Percentiles rank a stretch among this genome's conserved stretches.
phyloP scores from a whole-genome alignment of 805 yeast genomes.

The Candida corydali region DNA sequence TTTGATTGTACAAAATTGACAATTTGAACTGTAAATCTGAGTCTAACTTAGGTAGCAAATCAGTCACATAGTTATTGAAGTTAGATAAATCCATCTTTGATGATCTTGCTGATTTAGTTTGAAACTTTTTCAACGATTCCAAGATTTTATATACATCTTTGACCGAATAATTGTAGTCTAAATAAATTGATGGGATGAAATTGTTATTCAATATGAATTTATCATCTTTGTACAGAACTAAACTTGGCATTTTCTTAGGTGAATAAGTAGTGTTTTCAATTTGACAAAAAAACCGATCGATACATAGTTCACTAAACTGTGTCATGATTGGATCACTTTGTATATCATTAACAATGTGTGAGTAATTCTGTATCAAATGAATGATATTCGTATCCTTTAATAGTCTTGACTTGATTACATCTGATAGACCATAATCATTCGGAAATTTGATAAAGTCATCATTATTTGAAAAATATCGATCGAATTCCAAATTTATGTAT shows the following conservation, averaged over 20 bases:
- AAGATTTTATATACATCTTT: conserved; percentile 7
- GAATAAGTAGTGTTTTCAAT: background rate
- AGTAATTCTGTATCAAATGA: background rate
- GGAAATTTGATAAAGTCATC: conserved; percentile 4
- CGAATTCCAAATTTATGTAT: conserved; percentile 7
- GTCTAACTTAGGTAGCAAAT: background rate
- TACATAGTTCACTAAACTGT: conserved; percentile 6
- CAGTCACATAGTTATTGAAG: background rate
- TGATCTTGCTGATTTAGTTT: background rate
- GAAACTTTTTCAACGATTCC: background rate
- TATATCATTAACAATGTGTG: conserved; percentile 2
- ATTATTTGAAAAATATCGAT: conserved; percentile 1
- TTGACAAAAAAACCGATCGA: background rate
- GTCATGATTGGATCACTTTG: conserved; percentile 3
- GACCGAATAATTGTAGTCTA: conserved; percentile 9
- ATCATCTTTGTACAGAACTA: background rate
- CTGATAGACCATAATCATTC: conserved; percentile 9
- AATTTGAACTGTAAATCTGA: conserved; percentile 3
- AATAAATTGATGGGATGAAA: background rate
- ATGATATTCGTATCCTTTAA: background rate
- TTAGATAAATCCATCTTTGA: background rate
- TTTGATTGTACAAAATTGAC: conserved; percentile 3
- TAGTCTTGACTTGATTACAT: conserved; percentile 6
- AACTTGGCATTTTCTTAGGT: background rate
- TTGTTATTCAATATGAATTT: background rate